Base-by-base conservation (phyloP, 78 protist genomes). In the Cavenderia fasciculata region DNA sequence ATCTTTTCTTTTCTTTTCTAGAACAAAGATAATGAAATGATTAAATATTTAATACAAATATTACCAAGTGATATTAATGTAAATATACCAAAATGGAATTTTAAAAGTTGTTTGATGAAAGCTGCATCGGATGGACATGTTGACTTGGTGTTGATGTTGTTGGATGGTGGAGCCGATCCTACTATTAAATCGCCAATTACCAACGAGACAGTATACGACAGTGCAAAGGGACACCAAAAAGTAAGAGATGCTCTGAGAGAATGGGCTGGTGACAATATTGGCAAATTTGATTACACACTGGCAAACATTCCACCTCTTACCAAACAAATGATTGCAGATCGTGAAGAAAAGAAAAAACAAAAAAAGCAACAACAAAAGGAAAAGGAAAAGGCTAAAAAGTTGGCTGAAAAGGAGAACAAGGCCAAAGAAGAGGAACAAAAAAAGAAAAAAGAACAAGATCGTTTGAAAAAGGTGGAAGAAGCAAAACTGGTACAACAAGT, bases 161-260 rank as follows among this genome's bases (percentile, higher is more conserved):
- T 73, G 51, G 59, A 73, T 8, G 34, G 31, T 38, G 82, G 63
- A 27, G 92, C 92, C 0, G 72, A 85, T 56, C 92, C 85, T 52
- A 62, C 74, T 2, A 23, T 85, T 1, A 18, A 59, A 25, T 47
- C 62, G 14, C 56, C 44, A 11, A 29, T 72, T 7, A 38, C 59
- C 18, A 34, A 69, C 19, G 71, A 59, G 47, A 63, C 73, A 19
- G 78, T 74, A 1, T 72, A 86, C 10, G 92, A 72, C 4, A 8
- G 41, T 23, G 56, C 92, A 34, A 10, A 3, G 0, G 38, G 38
- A 8, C 36, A 51, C 23, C 84, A 74, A 59, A 63, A 47, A 23
- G 46, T 52, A 4, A 59, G 76, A 23, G 78, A 86, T 14, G 29
- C 44, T 1, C 68, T 61, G 36, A 71, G 92, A 57, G 84, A 86